Percentiles rank a stretch among this genome's conserved stretches.
These are phyloP conservation scores for Lathyrus aphaca DNA, from an alignment of 306 rosid species.

Conservation along the genomic window DNA sequence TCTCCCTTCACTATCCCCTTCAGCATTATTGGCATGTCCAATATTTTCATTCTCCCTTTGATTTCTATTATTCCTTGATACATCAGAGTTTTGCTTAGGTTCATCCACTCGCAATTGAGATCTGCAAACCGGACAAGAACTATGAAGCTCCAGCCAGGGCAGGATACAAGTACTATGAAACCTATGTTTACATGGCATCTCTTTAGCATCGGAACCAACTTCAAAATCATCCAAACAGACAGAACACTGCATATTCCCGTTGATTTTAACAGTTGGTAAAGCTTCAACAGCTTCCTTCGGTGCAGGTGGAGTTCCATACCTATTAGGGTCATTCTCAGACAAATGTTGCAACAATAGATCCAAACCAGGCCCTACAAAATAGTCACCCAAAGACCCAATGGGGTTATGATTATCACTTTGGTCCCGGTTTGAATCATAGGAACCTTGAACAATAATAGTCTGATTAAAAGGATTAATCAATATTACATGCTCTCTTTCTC, in stretches of 20 bases:
- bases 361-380: constrained; percentile 72
- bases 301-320: constrained; percentile 82
- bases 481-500: constrained; percentile 65
- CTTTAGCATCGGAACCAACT: constrained; percentile 65
- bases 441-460: constrained; percentile 63
- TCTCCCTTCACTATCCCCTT: constrained; percentile 49
- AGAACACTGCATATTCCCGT: constrained; percentile 65
- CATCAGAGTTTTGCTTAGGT: constrained; percentile 55
- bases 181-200: constrained; percentile 88
- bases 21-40: constrained; percentile 37
- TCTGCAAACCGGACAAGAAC: constrained; percentile 88
- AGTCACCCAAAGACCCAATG: constrained; percentile 73
- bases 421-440: constrained; percentile 43
- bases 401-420: constrained; percentile 48
- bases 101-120: constrained; percentile 65
- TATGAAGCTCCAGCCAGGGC: constrained; percentile 86
- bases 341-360: constrained; percentile 76
- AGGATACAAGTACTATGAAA: constrained; percentile 71
- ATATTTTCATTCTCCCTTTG: constrained; percentile 44
- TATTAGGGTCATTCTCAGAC: constrained; percentile 82
- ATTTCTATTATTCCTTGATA: constrained; percentile 42
- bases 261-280: constrained; percentile 57
- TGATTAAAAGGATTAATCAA: constrained; percentile 69
- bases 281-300: constrained; percentile 70
- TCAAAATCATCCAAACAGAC: constrained; percentile 84